Percentiles rank a stretch among this genome's conserved stretches.
phyloP scores from a whole-genome alignment of 108 stramenopile species.

The Pseudonitzschia multiseries region DNA sequence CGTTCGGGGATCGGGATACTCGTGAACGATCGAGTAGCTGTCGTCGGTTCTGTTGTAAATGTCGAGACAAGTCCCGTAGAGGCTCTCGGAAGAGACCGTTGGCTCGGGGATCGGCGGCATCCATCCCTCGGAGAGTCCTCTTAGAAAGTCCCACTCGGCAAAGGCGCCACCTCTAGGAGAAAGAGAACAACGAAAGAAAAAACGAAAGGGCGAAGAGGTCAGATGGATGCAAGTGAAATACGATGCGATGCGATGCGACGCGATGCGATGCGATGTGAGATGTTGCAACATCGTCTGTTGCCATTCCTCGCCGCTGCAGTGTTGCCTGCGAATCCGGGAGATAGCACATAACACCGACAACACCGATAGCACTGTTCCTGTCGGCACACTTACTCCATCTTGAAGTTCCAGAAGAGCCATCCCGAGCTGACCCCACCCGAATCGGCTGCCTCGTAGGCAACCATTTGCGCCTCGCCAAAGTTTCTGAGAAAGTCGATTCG shows the following conservation, averaged over 20 bases:
- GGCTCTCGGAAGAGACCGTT: slow-evolving; percentile 29
- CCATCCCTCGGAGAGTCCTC: slow-evolving; percentile 73
- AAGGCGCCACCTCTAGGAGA: slow-evolving; percentile 47
- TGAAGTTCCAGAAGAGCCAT: slow-evolving; percentile 77
- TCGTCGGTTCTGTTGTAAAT: slow-evolving; percentile 52
- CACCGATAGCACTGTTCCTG: too few species aligned
- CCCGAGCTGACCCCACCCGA: slow-evolving; percentile 37
- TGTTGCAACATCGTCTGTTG: too few species aligned
- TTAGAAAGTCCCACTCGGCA: slow-evolving; percentile 79
- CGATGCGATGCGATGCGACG: neutral
- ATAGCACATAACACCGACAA: too few species aligned
- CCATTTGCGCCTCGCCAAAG: slow-evolving; percentile 74
- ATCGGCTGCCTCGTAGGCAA: slow-evolving; percentile 55
- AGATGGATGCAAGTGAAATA: neutral
- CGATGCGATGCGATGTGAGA: too few species aligned
- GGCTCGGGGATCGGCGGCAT: slow-evolving; percentile 45
- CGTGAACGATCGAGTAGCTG: slow-evolving; percentile 48
- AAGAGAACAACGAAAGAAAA: neutral
- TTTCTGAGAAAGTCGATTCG: slow-evolving; percentile 54
- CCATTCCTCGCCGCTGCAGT: too few species aligned
- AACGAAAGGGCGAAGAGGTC: neutral
- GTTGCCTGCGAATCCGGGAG: too few species aligned
- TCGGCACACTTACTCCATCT: slow-evolving; percentile 53
- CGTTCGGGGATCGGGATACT: slow-evolving; percentile 53
- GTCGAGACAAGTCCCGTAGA: slow-evolving; percentile 56